Conservation (phyloP, 2,329 filamentous ascomycete genomes). For the Trichoderma pleuroti region DNA sequence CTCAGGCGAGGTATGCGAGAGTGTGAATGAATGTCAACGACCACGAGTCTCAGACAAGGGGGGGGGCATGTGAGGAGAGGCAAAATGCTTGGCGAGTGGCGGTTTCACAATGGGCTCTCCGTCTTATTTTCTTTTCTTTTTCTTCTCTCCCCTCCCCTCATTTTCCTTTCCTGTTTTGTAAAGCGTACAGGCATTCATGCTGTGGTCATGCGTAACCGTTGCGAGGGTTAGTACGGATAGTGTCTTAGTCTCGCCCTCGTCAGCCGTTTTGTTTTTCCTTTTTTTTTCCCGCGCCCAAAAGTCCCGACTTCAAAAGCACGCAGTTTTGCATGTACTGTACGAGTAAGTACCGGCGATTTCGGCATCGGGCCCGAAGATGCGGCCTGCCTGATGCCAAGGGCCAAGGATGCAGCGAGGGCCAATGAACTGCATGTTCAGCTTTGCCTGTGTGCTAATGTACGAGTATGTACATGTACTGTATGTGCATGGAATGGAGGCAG, state of each 20-base stretch:
- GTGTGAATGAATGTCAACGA: not conserved
- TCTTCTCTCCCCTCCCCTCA: not conserved
- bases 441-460: not conserved
- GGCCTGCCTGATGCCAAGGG: conserved; percentile 4
- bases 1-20: not conserved
- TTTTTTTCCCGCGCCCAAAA: not conserved
- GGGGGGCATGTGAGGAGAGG: not conserved
- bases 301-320: not conserved
- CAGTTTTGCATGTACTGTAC: not conserved
- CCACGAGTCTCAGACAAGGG: not conserved
- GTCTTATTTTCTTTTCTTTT: not conserved
- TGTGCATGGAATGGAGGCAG: not conserved
- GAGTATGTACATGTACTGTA: not conserved
- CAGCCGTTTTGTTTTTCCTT: not conserved
- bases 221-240: not conserved
- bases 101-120: not conserved
- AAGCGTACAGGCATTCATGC: not conserved
- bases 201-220: not conserved
- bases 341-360: not conserved
- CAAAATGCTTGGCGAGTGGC: conserved; percentile 9
- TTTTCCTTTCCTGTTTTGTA: not conserved
- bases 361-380: conserved; percentile 13
- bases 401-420: not conserved
- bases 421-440: not conserved
- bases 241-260: not conserved